A percentile compares a stretch with the other conserved stretches of the same genome.
These are phyloP conservation scores for Chloris gayana DNA, from an alignment of 176 grass and related monocot genomes.

Conservation along the genomic window DNA sequence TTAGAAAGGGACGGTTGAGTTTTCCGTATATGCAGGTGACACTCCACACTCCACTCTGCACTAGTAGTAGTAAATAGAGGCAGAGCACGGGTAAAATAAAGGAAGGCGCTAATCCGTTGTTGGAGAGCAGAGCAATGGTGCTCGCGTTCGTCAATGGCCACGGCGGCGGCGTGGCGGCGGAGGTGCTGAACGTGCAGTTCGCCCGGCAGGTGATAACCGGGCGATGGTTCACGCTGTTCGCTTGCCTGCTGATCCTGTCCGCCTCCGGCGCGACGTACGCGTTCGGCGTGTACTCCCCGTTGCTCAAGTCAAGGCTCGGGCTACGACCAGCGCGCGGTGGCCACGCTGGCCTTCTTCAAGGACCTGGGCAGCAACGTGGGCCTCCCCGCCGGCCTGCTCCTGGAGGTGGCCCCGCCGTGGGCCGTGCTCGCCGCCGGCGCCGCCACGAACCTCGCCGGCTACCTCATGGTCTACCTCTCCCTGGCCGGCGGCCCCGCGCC, in stretches of 20 bases:
- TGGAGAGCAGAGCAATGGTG: not conserved
- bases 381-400: conserved; percentile 47
- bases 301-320: conserved; percentile 38
- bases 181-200: not conserved
- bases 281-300: conserved; percentile 46
- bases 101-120: too few species aligned
- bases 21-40: too few species aligned
- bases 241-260: conserved; percentile 55
- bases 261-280: conserved; percentile 57
- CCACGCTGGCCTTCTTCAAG: conserved; percentile 35
- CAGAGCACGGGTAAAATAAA: too few species aligned
- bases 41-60: too few species aligned
- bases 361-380: conserved; percentile 58
- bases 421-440: conserved; percentile 47
- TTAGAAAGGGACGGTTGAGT: too few species aligned
- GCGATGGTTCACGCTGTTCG: conserved; percentile 57
- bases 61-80: too few species aligned
- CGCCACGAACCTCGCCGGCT: conserved; percentile 55
- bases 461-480: conserved; percentile 62
- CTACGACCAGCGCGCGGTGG: conserved; percentile 50
- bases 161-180: not conserved
- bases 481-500: conserved; percentile 33
- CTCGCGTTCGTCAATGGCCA: not conserved
- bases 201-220: conserved; percentile 36
- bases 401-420: conserved; percentile 47